Evolutionary conservation across 306 rosid species (phyloP).

Genomic region (Vigna radiata): DNA sequence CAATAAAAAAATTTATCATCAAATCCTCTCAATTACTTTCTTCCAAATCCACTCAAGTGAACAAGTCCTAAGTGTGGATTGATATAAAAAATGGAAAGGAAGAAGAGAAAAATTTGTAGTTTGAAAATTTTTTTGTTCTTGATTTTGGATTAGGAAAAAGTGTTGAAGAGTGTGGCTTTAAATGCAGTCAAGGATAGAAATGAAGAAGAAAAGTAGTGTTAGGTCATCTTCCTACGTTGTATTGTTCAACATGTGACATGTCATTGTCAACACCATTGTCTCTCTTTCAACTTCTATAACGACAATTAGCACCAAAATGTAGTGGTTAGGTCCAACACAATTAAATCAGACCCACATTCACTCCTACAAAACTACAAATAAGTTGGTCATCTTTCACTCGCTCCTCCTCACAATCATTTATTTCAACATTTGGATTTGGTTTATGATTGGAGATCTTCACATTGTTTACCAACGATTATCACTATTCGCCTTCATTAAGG

Average conservation of each 20-base stretch:
- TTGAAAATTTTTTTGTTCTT: not conserved
- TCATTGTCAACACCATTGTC: conserved; percentile 5
- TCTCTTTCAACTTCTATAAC: not conserved
- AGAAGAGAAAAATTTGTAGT: not conserved
- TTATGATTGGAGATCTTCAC: conserved; percentile 12
- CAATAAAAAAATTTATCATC: too few relatives aligned
- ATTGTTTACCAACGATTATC: not conserved
- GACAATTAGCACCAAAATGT: not conserved
- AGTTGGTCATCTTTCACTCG: not conserved
- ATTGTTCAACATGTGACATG: conserved; percentile 6
- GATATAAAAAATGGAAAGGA: not conserved
- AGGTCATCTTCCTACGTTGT: not conserved
- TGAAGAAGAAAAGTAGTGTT: not conserved
- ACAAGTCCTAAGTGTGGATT: not conserved
- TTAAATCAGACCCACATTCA: not conserved
- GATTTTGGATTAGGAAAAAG: not conserved
- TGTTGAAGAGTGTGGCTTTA: conserved; percentile 9
- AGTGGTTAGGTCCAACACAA: conserved; percentile 14
- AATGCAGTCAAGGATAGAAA: conserved; percentile 12
- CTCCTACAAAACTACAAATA: not conserved
- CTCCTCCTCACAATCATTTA: not conserved
- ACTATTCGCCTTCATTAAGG: not conserved
- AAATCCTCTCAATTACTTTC: too few relatives aligned
- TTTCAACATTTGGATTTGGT: not conserved
- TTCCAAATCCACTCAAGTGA: too few relatives aligned